Evolutionary conservation across 805 yeast genomes (phyloP).

Genomic region (Ogataea nitratoaversa): DNA sequence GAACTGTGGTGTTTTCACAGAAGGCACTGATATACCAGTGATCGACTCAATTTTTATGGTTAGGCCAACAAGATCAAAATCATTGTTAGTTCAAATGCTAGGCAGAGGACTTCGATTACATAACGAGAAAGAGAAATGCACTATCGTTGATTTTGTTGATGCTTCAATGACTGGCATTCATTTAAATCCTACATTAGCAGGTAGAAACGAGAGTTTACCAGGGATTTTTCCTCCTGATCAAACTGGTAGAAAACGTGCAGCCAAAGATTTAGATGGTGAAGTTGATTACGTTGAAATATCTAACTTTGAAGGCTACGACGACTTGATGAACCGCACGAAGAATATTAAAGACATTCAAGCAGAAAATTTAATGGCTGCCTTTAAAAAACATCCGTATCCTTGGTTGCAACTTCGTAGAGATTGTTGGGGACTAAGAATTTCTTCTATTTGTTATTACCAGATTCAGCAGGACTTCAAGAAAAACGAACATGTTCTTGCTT

Average conservation of each 20-base stretch:
- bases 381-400: slow-evolving; percentile 10
- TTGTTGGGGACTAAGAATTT: slow-evolving; percentile 20
- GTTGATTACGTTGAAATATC: slow-evolving; percentile 26
- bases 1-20: slow-evolving; percentile 89
- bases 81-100: slow-evolving; percentile 77
- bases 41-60: slow-evolving; percentile 77
- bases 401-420: slow-evolving; percentile 20
- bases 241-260: background rate
- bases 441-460: slow-evolving; percentile 14
- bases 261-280: slow-evolving; percentile 10
- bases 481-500: slow-evolving; percentile 6
- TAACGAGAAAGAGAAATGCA: slow-evolving; percentile 60
- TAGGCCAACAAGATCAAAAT: slow-evolving; percentile 74
- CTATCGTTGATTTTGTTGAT: slow-evolving; percentile 75
- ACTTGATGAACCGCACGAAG: slow-evolving; percentile 18
- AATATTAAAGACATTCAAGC: slow-evolving; percentile 7
- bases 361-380: slow-evolving; percentile 11
- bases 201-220: slow-evolving; percentile 7
- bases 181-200: slow-evolving; percentile 22
- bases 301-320: slow-evolving; percentile 26
- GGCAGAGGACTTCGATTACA: slow-evolving; percentile 81
- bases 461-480: slow-evolving; percentile 16
- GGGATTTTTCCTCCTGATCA: slow-evolving; percentile 13
- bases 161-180: slow-evolving; percentile 34
- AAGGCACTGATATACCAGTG: slow-evolving; percentile 91